Percentiles rank a stretch among this genome's conserved stretches.
phyloP scores from a whole-genome alignment of 1,139 yeast species.

The Sugiyamaella neomexicana region DNA sequence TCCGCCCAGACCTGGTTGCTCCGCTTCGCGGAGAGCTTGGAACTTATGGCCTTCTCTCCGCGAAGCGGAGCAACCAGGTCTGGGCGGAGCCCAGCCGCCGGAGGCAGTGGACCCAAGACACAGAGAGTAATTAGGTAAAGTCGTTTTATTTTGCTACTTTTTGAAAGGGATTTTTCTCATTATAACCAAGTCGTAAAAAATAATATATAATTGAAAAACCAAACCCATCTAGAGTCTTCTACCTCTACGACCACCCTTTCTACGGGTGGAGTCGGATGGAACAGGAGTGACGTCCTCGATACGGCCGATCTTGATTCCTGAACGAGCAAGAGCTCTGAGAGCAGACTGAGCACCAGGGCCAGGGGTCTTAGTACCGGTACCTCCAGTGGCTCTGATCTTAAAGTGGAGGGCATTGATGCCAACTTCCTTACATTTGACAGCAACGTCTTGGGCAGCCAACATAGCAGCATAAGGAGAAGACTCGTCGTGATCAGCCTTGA shows the following conservation, averaged over 20 bases:
- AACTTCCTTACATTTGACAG: constrained; percentile 98
- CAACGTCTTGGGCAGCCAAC: constrained; percentile 99
- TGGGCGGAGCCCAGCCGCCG: not conserved
- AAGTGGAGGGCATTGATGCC: constrained; percentile 99
- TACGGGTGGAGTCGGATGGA: constrained; percentile 99
- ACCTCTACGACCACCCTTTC: constrained; percentile 99
- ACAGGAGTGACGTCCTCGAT: constrained; percentile 99
- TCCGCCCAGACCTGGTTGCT: too few relatives aligned
- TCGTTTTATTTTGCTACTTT: constrained; percentile 9
- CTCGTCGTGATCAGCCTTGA: constrained; percentile 99
- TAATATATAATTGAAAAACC: constrained; percentile 10
- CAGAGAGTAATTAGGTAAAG: not conserved
- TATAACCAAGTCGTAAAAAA: constrained; percentile 15
- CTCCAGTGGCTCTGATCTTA: constrained; percentile 99
- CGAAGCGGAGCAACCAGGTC: not conserved
- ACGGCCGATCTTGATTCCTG: constrained; percentile 99
- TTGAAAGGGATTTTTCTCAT: constrained; percentile 3
- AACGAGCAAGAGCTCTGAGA: constrained; percentile 99
- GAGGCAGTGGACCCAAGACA: not conserved
- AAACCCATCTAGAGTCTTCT: constrained; percentile 74
- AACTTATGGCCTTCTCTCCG: not conserved
- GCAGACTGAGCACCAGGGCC: constrained; percentile 99
- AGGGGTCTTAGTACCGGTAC: constrained; percentile 99
- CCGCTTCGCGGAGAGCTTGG: too few relatives aligned
- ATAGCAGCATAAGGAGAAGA: constrained; percentile 99